These are phyloP conservation scores for Juncus effusus DNA, from an alignment of 176 grass and related monocot species.

Conservation along the genomic window DNA sequence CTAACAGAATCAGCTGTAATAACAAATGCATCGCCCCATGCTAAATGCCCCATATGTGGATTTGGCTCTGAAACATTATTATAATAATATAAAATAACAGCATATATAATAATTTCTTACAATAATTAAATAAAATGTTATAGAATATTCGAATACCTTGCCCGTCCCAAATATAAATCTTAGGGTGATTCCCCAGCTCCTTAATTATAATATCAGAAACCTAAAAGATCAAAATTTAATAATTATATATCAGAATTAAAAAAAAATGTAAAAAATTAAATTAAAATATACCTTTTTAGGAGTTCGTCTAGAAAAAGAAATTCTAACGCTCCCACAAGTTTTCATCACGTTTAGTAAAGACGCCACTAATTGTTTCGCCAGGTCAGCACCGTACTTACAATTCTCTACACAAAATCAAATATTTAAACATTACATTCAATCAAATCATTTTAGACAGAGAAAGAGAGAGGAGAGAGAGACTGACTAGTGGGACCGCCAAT, in stretches of 20 bases:
- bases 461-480: slow-evolving; percentile 21
- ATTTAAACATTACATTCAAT: slow-evolving; percentile 21
- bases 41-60: slow-evolving; percentile 85
- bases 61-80: slow-evolving; percentile 62
- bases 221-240: slow-evolving; percentile 32
- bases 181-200: slow-evolving; percentile 66
- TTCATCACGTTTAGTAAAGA: slow-evolving; percentile 63
- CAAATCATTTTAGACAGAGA: neutral
- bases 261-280: neutral
- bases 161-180: slow-evolving; percentile 76
- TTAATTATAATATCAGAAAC: slow-evolving; percentile 55
- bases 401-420: slow-evolving; percentile 39
- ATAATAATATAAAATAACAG: neutral
- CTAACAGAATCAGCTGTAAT: slow-evolving; percentile 85
- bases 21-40: slow-evolving; percentile 94
- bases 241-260: neutral
- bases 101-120: neutral
- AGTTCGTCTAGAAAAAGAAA: slow-evolving; percentile 85
- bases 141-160: slow-evolving; percentile 49
- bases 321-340: slow-evolving; percentile 79
- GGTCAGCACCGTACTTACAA: slow-evolving; percentile 75
- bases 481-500: slow-evolving; percentile 77
- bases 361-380: slow-evolving; percentile 61
- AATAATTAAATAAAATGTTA: neutral
- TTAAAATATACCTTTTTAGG: slow-evolving; percentile 53